Evolutionary conservation across 208 protist genomes (phyloP), one percentile per base, ranked within the genome.

Genomic region (Tritrichomonas musculus): DNA sequence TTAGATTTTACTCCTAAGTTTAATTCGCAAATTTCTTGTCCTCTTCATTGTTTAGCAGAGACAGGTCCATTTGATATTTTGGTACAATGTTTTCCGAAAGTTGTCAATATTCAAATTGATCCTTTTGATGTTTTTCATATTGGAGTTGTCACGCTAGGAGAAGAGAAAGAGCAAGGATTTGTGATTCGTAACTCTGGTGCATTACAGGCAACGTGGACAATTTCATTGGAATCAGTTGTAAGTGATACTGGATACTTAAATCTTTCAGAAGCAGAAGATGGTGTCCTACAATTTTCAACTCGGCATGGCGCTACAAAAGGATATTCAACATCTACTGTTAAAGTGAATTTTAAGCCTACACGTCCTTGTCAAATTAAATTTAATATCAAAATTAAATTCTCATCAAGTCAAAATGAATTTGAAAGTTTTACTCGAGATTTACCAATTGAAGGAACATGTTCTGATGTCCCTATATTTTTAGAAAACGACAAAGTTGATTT

Each of bases 71-170:
- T 88, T 33, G 77, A 88, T 88, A 47, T 88, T 36, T 14, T 47
- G 27, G 30, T 88, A 22, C 47, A 88, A 88, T 33, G 41, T 17
- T 53, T 57, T 53, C 77, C 77, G n/a, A 88, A 88, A 57, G 39
- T 47, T 39, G 47, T 88, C 2, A 88, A 88, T 57, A 88, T 88
- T 14, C 77, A 88, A 57, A 53, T 88, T 57, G 77, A 88, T 11
- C 77, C 77, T 27, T 88, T 88, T 47, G 77, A 88, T 88, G 77
- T 88, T 57, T 88, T 88, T 20, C 14, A 88, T 88, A 44, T 88
- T 27, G 77, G 77, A 0, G 44, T 27, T 57, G 77, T 88, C 57
- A 88, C 77, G 9, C 47, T 88, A 39, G 77, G 77, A 14, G 77
- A 88, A 50, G 77, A 88, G 57, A 88, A 44, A 88, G 77, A 88